Conservation (phyloP, 164 flowering plant species). For the Liquidambar formosana region DNA sequence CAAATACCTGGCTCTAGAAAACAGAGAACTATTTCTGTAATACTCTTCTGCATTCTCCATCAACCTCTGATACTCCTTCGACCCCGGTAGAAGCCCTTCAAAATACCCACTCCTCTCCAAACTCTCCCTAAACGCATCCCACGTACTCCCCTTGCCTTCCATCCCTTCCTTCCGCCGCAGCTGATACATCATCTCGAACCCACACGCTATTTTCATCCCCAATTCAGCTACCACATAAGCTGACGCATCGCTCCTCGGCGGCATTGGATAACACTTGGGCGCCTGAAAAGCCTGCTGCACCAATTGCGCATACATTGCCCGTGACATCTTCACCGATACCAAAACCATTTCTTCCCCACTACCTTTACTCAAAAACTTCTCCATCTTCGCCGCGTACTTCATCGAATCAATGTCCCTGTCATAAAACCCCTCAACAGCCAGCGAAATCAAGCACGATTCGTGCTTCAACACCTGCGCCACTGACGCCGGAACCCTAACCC, state of each 20-base stretch:
- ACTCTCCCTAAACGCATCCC: conserved; percentile 69
- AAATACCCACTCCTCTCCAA: conserved; percentile 84
- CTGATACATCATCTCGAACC: conserved; percentile 97
- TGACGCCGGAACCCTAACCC: conserved; percentile 80
- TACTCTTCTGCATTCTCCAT: conserved; percentile 81
- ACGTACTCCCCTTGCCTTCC: conserved; percentile 74
- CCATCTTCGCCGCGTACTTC: conserved; percentile 87
- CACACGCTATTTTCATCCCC: conserved; percentile 97
- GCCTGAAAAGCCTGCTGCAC: conserved; percentile 87
- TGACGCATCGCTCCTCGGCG: conserved; percentile 36
- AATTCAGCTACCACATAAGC: conserved; percentile 75
- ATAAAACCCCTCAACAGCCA: conserved; percentile 93
- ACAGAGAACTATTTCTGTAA: conserved; percentile 52
- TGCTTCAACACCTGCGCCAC: conserved; percentile 80
- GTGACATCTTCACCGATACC: conserved; percentile 63
- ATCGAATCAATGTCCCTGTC: conserved; percentile 87
- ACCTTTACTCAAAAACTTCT: conserved; percentile 59
- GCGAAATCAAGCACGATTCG: conserved; percentile 72
- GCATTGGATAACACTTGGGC: conserved; percentile 81
- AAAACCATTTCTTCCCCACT: conserved; percentile 65
- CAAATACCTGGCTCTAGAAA: conserved; percentile 68
- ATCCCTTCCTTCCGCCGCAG: conserved; percentile 48
- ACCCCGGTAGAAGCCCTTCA: conserved; percentile 79
- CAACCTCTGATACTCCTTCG: conserved; percentile 69
- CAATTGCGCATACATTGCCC: conserved; percentile 94